Percentiles rank a stretch among this genome's conserved stretches.
Conservation (phyloP, 176 grass and related monocot species). For the Paspalum vaginatum region DNA sequence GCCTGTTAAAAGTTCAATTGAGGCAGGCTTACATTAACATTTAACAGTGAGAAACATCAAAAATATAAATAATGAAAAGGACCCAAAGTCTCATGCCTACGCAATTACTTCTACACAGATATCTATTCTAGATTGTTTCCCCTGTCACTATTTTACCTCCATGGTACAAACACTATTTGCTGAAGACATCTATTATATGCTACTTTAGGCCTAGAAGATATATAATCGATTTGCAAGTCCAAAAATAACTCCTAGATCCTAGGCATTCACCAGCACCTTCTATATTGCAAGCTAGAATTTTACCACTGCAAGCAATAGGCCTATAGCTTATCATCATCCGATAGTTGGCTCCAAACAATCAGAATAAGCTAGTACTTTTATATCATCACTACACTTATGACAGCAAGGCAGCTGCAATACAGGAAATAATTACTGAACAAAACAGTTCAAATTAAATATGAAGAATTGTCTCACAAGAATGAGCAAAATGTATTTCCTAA, state of each 20-base stretch:
- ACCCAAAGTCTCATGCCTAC: neutral
- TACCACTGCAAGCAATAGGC: neutral
- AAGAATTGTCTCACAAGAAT: neutral
- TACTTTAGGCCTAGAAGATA: neutral
- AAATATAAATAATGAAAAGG: neutral
- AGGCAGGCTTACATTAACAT: neutral
- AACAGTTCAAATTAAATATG: constrained; percentile 11
- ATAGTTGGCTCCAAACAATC: constrained; percentile 12
- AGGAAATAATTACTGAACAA: neutral
- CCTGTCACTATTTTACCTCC: constrained; percentile 9
- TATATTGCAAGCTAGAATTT: constrained; percentile 6
- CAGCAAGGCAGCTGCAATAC: neutral
- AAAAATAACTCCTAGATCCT: constrained; percentile 5
- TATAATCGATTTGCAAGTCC: neutral
- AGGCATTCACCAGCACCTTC: neutral
- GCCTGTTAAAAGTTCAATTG: neutral
- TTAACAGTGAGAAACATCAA: neutral
- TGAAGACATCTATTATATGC: neutral
- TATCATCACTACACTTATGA: neutral
- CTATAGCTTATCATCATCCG: constrained; percentile 18
- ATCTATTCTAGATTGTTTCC: constrained; percentile 19
- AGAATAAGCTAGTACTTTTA: constrained; percentile 26
- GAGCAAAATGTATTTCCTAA: constrained; percentile 15
- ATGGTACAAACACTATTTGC: constrained; percentile 10
- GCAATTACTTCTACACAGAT: neutral